Conservation (phyloP, 192 early-diverging fungal genomes). For the Paraglomus brasilianum region DNA sequence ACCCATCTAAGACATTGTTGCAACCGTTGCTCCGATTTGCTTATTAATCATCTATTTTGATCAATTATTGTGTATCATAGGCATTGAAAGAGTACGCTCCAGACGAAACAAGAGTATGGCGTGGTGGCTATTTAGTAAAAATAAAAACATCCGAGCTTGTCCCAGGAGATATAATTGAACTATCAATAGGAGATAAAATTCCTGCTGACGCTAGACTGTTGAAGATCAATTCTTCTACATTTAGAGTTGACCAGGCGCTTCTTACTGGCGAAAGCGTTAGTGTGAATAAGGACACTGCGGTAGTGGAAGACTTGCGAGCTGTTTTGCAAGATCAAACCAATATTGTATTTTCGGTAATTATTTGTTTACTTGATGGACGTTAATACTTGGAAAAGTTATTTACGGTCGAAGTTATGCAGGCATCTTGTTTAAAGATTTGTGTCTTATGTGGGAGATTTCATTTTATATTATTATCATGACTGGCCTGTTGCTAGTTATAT, state of each 20-base stretch:
- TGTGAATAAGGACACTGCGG: constrained; percentile 74
- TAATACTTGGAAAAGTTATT: constrained; percentile 56
- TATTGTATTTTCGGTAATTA: constrained; percentile 86
- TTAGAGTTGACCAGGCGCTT: constrained; percentile 92
- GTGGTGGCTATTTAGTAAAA: constrained; percentile 66
- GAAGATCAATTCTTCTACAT: constrained; percentile 75
- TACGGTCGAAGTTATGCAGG: constrained; percentile 38
- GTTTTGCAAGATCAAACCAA: constrained; percentile 97
- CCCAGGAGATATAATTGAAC: constrained; percentile 94
- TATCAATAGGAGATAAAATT: constrained; percentile 93
- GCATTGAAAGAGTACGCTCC: constrained; percentile 95
- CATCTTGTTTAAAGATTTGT: not conserved
- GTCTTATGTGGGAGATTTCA: not conserved
- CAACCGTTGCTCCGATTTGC: not conserved
- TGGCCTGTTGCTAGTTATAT: not conserved
- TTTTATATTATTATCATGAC: not conserved
- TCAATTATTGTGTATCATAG: constrained; percentile 33
- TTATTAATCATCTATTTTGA: constrained; percentile 1
- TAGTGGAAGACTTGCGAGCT: constrained; percentile 63
- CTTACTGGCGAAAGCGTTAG: constrained; percentile 95
- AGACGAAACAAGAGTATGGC: constrained; percentile 90
- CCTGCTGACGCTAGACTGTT: constrained; percentile 93
- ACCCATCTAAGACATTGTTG: not conserved
- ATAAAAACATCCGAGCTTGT: constrained; percentile 79
- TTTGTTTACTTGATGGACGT: constrained; percentile 57